Base-by-base conservation (phyloP, 139 green algal genomes). In the Penium margaritaceum region DNA sequence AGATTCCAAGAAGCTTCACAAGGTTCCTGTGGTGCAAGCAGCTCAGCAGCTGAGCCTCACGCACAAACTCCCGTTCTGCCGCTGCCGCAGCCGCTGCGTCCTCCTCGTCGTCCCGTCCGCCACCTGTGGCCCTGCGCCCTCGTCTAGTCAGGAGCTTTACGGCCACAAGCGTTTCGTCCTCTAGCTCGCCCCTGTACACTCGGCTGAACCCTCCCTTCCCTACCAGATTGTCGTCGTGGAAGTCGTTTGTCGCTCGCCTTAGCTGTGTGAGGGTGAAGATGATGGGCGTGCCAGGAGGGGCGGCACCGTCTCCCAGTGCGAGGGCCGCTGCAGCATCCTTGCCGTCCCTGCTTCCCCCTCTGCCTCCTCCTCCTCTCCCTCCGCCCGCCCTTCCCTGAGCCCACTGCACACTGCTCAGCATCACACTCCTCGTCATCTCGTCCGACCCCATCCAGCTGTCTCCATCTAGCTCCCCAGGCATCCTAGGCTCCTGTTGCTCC, bases 51-150 rank as follows among this genome's bases (percentile, higher is more conserved):
- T 63, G 41, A 6, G 81, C 78, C 53, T 88, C 84, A 37, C 78
- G 61, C 61, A 83, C 77, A 74, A 88, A 88, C 70, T 88, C 84
- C 53, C 68, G 32, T n/a, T n/a, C n/a, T n/a, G n/a, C n/a, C n/a
- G n/a, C n/a, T n/a, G n/a, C n/a, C n/a, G n/a, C n/a, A n/a, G n/a
- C n/a, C n/a, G n/a, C n/a, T n/a, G n/a, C n/a, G n/a, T n/a, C n/a
- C n/a, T n/a, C n/a, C n/a, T n/a, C n/a, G n/a, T n/a, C n/a, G n/a
- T n/a, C n/a, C n/a, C n/a, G n/a, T n/a, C n/a, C n/a, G n/a, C n/a
- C n/a, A n/a, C n/a, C 39, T 21, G 82, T 76, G 1, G 82, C 84
- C 34, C 79, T 29, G 35, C 41, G 44, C 27, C 37, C 63, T 6
- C 9, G 9, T 64, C 55, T 36, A 29, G 9, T 64, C 55, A 64